phyloP scores from a whole-genome alignment of 371 early-diverging fungal species.

The Circinella minor region DNA sequence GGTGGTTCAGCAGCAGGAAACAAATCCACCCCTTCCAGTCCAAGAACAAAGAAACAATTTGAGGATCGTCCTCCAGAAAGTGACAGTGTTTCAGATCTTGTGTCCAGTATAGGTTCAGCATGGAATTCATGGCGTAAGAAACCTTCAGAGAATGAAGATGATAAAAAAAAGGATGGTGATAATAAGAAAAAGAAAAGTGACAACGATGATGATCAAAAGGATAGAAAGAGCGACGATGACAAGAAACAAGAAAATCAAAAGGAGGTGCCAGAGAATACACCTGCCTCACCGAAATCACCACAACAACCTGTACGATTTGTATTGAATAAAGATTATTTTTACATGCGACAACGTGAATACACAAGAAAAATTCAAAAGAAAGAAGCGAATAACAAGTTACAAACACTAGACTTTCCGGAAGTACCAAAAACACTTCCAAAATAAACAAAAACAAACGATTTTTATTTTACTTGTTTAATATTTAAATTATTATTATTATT shows the following conservation, averaged over 20 bases:
- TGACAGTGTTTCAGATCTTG: conserved; percentile 47
- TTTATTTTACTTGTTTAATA: too few species aligned
- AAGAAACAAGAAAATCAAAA: not conserved
- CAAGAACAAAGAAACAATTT: conserved; percentile 19
- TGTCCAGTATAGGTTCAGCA: conserved; percentile 47
- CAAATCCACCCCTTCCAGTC: conserved; percentile 15
- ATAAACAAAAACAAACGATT: conserved; percentile 68
- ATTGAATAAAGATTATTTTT: conserved; percentile 60
- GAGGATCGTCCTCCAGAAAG: conserved; percentile 36
- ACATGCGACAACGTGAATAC: conserved; percentile 56
- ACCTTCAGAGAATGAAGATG: conserved; percentile 9
- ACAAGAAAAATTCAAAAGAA: conserved; percentile 48
- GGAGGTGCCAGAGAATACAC: not conserved
- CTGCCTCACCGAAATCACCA: conserved; percentile 15
- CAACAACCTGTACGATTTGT: conserved; percentile 43
- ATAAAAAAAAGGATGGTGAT: conserved; percentile 20
- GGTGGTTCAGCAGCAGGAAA: conserved; percentile 22
- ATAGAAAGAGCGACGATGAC: conserved; percentile 16
- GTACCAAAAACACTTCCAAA: conserved; percentile 75
- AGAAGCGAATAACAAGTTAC: conserved; percentile 48
- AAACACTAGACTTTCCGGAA: conserved; percentile 54
- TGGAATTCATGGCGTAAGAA: conserved; percentile 45
- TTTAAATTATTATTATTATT: too few species aligned
- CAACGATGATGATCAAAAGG: conserved; percentile 18
- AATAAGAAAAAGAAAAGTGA: conserved; percentile 22